These are phyloP conservation scores for Wickerhamomyces chambardii DNA, from an alignment of 805 yeast species.

Conservation along the genomic window DNA sequence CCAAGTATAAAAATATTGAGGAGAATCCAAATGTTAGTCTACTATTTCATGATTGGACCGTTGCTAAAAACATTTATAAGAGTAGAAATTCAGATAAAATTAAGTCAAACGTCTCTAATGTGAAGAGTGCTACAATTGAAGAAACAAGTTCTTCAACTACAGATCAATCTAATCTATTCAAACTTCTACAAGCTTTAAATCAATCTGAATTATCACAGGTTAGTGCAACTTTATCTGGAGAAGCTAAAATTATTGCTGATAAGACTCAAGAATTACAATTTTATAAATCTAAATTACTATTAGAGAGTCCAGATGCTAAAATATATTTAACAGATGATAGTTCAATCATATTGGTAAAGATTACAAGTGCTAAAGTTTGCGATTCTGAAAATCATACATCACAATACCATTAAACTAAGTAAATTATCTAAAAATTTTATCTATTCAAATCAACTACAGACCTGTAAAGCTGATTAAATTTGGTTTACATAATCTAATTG, in stretches of 20 bases:
- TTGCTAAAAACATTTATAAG: conserved; percentile 37
- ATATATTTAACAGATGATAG: conserved; percentile 40
- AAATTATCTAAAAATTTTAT: too few species aligned
- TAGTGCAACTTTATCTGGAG: conserved; percentile 76
- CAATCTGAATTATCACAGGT: conserved; percentile 72
- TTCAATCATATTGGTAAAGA: conserved; percentile 55
- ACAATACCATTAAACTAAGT: conserved; percentile 18
- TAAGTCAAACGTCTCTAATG: conserved; percentile 5
- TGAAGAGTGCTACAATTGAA: conserved; percentile 14
- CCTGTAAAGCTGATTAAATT: too few species aligned
- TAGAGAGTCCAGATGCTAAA: conserved; percentile 60
- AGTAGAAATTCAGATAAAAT: too few species aligned
- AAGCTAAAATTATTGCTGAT: conserved; percentile 45
- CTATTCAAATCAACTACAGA: too few species aligned
- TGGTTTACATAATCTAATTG: too few species aligned
- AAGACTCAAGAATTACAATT: conserved; percentile 39
- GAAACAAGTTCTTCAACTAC: conserved; percentile 17
- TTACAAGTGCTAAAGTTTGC: conserved; percentile 67
- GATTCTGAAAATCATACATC: conserved; percentile 58
- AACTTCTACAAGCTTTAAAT: conserved; percentile 66
- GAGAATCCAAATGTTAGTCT: conserved; percentile 74
- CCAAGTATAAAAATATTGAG: conserved; percentile 61
- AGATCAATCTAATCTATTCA: conserved; percentile 37
- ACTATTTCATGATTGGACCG: conserved; percentile 86
- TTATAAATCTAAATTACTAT: conserved; percentile 53